Evolutionary conservation across 202 grass and related monocot species (phyloP).

Genomic region (Setaria italica): DNA sequence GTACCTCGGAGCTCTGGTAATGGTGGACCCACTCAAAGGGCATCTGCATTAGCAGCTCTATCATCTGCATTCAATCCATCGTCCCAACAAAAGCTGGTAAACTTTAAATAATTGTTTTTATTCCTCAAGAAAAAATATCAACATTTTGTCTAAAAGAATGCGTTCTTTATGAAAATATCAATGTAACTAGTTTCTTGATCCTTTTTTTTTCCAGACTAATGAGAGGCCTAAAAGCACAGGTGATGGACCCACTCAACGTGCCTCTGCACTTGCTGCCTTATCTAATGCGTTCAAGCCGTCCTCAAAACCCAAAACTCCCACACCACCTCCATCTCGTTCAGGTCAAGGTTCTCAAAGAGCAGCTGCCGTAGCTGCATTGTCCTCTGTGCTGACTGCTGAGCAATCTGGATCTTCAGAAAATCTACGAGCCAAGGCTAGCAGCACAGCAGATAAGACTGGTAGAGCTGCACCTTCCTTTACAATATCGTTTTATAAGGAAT

Average conservation of each 20-base stretch:
- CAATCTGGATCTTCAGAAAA: conserved; percentile 69
- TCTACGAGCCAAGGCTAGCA: conserved; percentile 64
- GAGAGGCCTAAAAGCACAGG: conserved; percentile 64
- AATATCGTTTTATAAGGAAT: conserved; percentile 19
- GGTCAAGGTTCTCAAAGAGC: conserved; percentile 96
- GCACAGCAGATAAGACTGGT: conserved; percentile 56
- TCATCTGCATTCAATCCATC: conserved; percentile 93
- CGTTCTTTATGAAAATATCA: conserved; percentile 13
- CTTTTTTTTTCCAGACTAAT: conserved; percentile 53
- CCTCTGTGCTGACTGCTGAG: conserved; percentile 89
- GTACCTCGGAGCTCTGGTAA: conserved; percentile 68
- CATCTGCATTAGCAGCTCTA: conserved; percentile 81
- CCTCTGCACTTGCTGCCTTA: conserved; percentile 86
- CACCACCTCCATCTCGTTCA: conserved; percentile 46
- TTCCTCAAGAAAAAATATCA: neutral
- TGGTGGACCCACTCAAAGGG: conserved; percentile 84
- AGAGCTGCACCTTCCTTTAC: conserved; percentile 33
- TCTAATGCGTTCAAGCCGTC: conserved; percentile 84
- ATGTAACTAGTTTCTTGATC: conserved; percentile 27
- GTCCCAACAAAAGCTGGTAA: conserved; percentile 64
- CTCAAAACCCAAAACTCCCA: conserved; percentile 64
- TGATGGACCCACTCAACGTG: conserved; percentile 80
- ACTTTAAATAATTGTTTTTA: conserved; percentile 15
- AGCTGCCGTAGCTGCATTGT: conserved; percentile 90
- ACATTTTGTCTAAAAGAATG: neutral